Evolutionary conservation across 352 stramenopile genomes (phyloP), one percentile per base, ranked within the genome.

Genomic region (Phytophthora palmivora): DNA sequence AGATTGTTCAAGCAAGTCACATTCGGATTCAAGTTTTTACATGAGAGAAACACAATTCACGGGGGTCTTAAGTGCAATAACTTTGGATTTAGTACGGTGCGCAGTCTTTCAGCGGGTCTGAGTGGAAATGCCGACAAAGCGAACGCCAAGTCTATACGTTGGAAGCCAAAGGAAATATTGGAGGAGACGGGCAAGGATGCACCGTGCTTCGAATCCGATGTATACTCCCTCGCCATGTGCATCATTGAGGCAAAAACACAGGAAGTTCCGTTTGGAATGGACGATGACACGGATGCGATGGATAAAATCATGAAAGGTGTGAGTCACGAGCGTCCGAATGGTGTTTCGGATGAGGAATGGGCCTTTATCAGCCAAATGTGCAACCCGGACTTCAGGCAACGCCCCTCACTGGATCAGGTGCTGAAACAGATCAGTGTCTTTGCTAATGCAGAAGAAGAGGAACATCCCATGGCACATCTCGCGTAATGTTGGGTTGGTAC

Each of bases 61-160:
- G 78, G 89, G 9, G 88, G 89, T n/a, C 72, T 96, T 8, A 96
- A 96, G 58, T 82, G 80, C 24, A 78, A 61, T 11, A 97, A 81
- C 36, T 81, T 81, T 57, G 57, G 56, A n/a, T 67, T 70, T 19
- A 63, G 41, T 16, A 34, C 58, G 4, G 56, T 65, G 6, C 62
- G 62, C 0, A 60, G 30, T 2, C 44, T 66, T 3, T 68, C 62
- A 2, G 47, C 56, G 11, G 51, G 37, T n/a, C 22, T 69, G 22
- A 69, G 57, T 30, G 33, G 7, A 4, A 33, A 53, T 28, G 34
- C 53, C 4, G 21, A 26, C 2, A 32, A 56, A 15, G 52, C 44
- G 0, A 37, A 39, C 37, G 24, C 2, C 5, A 12, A 43, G 6
- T 37, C 54, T 2, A 32, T 74, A 2, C 66, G 71, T 12, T 79